Evolutionary conservation across 768 basidiomycete species (phyloP).

Genomic region (Dioszegia aurantiaca): DNA sequence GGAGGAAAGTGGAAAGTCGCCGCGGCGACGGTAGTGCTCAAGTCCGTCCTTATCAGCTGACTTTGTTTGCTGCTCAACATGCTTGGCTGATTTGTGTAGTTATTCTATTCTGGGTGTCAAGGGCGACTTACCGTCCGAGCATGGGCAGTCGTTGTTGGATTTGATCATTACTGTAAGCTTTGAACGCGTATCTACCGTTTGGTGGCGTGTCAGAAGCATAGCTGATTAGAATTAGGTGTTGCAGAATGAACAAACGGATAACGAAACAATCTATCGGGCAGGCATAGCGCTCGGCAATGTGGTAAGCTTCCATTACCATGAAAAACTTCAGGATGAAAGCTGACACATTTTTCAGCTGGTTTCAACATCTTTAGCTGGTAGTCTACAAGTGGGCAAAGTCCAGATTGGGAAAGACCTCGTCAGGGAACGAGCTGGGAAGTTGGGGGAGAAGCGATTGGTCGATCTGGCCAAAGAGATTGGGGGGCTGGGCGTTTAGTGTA

Average conservation of each 20-base stretch:
- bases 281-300: constrained; percentile 49
- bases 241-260: constrained; percentile 43
- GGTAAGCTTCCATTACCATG: constrained; percentile 24
- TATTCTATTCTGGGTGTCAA: constrained; percentile 47
- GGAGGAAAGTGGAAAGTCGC: constrained; percentile 71
- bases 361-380: constrained; percentile 32
- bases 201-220: not conserved
- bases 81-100: constrained; percentile 26
- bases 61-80: not conserved
- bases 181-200: not conserved
- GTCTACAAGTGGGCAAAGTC: constrained; percentile 37
- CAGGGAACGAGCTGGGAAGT: constrained; percentile 22
- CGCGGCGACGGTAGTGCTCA: constrained; percentile 77
- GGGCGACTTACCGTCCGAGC: constrained; percentile 21
- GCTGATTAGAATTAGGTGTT: constrained; percentile 35
- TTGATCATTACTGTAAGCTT: constrained; percentile 19
- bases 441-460: constrained; percentile 43
- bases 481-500: constrained; percentile 26
- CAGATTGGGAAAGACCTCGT: constrained; percentile 31
- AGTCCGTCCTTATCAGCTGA: constrained; percentile 65
- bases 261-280: constrained; percentile 44
- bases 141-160: constrained; percentile 25
- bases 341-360: constrained; percentile 26
- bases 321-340: not conserved
- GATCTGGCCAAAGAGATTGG: constrained; percentile 43